Evolutionary conservation across 768 basidiomycete genomes (phyloP).

Genomic region (Hypholoma sublateritium): DNA sequence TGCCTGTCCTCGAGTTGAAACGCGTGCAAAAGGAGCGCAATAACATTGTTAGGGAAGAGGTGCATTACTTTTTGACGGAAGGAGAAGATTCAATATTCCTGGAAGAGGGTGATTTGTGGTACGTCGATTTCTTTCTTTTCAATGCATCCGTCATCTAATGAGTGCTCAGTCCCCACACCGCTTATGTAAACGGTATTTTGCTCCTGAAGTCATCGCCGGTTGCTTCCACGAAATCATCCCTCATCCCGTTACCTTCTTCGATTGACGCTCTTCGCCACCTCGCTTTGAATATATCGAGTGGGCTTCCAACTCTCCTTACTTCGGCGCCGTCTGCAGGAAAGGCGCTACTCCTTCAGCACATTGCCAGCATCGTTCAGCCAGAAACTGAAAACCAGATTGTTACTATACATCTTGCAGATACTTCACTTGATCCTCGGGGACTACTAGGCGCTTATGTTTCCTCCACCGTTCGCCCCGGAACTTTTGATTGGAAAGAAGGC

Average conservation of each 20-base stretch:
- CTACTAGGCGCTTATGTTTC: constrained; percentile 93
- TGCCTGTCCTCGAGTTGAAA: constrained; percentile 68
- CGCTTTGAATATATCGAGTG: constrained; percentile 61
- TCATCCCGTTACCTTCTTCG: constrained; percentile 68
- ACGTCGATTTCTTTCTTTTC: constrained; percentile 12
- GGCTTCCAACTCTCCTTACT: constrained; percentile 78
- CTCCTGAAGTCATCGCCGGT: constrained; percentile 49
- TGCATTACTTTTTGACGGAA: constrained; percentile 47
- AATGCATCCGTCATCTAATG: constrained; percentile 13
- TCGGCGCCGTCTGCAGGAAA: constrained; percentile 91
- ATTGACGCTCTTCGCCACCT: constrained; percentile 58
- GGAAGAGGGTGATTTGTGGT: constrained; percentile 57
- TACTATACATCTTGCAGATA: constrained; percentile 89
- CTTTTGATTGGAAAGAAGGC: constrained; percentile 96
- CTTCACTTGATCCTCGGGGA: constrained; percentile 91
- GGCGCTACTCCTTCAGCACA: constrained; percentile 72
- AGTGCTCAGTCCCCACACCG: constrained; percentile 49
- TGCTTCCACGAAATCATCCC: constrained; percentile 28
- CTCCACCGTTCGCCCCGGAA: constrained; percentile 77
- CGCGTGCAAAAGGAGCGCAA: constrained; percentile 55
- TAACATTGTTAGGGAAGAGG: constrained; percentile 35
- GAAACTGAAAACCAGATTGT: constrained; percentile 67
- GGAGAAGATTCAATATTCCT: constrained; percentile 35
- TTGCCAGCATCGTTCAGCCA: constrained; percentile 68
- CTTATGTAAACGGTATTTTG: constrained; percentile 65